Evolutionary conservation across 768 basidiomycete species (phyloP).

Genomic region (Strobilomyces echinocephalus): DNA sequence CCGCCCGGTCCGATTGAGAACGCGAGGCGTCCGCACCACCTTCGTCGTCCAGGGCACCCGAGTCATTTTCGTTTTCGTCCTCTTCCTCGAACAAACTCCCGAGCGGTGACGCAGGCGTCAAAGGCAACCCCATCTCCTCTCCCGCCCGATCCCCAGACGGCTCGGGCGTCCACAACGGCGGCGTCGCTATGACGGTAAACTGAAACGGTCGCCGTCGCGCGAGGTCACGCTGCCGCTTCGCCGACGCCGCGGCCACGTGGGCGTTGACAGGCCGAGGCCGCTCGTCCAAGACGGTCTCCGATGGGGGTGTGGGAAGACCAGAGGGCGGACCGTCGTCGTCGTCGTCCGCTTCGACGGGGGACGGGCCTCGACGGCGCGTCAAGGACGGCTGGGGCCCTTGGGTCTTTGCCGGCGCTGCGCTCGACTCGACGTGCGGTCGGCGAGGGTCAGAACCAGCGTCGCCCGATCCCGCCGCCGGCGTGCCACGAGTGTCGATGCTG

Average conservation of each 20-base stretch:
- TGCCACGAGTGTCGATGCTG: neutral
- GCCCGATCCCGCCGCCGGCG: neutral
- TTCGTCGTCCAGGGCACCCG: too few species aligned
- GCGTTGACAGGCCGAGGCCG: neutral
- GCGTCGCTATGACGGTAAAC: constrained; percentile 2
- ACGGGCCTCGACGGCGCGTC: neutral
- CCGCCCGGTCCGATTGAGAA: too few species aligned
- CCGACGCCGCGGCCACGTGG: too few species aligned
- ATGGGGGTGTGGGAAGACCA: constrained; percentile 6
- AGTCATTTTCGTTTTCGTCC: too few species aligned
- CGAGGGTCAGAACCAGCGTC: neutral
- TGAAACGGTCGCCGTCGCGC: too few species aligned
- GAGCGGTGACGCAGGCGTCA: too few species aligned
- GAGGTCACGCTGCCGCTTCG: too few species aligned
- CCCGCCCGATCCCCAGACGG: neutral
- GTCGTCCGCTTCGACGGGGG: neutral
- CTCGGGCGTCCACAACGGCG: neutral
- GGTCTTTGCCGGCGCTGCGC: neutral
- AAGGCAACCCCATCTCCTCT: too few species aligned
- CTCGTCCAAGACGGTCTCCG: neutral
- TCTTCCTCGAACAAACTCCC: too few species aligned
- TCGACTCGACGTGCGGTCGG: neutral
- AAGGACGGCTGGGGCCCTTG: neutral
- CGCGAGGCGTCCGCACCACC: too few species aligned
- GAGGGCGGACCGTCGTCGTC: neutral